phyloP scores from a whole-genome alignment of 371 early-diverging fungal genomes.

The Mucor mucedo region DNA sequence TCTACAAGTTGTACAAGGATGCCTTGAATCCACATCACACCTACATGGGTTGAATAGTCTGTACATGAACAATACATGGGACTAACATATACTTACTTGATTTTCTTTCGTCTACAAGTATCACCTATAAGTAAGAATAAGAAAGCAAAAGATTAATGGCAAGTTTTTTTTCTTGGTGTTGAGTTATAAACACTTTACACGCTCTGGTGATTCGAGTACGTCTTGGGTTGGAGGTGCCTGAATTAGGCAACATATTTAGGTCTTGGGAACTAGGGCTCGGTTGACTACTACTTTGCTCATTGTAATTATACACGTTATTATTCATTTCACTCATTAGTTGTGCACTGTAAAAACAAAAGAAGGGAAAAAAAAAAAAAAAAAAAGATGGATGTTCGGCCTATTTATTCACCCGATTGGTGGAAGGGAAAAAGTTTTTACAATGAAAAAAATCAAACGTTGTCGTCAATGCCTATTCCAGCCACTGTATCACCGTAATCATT shows the following conservation, averaged over 20 bases:
- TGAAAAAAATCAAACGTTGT: background rate
- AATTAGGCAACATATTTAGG: background rate
- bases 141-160: background rate
- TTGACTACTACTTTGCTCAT: background rate
- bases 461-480: constrained; percentile 32
- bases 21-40: constrained; percentile 44
- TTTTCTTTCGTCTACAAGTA: constrained; percentile 53
- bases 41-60: constrained; percentile 12
- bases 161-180: background rate
- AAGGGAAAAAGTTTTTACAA: background rate
- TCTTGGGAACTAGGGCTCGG: background rate
- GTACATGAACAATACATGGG: too few relatives aligned
- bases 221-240: constrained; percentile 14
- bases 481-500: constrained; percentile 39
- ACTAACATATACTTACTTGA: constrained; percentile 30
- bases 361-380: background rate
- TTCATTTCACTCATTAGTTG: background rate
- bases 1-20: constrained; percentile 48
- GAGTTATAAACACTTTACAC: constrained; percentile 29
- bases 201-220: constrained; percentile 43
- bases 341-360: background rate
- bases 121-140: constrained; percentile 33
- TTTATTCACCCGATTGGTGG: background rate
- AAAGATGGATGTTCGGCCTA: background rate
- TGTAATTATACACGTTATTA: background rate